Evolutionary conservation across 495 filamentous ascomycete species (phyloP), one percentile per base, ranked within the genome.

Genomic region (Aspergillus bridgeri): DNA sequence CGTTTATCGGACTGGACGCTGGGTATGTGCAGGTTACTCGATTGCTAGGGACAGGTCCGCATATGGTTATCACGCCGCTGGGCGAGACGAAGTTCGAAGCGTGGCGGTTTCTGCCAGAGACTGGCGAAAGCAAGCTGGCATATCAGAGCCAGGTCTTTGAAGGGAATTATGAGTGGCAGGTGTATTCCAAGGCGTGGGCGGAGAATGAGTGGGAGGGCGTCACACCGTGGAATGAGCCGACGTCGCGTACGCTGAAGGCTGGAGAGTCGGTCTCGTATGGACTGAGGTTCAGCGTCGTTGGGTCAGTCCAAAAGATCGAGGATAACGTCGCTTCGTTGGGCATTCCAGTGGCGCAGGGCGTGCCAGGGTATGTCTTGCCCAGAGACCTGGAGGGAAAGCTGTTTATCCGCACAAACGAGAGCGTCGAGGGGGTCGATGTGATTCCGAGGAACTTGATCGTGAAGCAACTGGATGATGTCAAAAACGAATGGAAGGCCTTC

Each of bases 111-210:
- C 71, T 83, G 0, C 22, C 54, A 18, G 72, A 75, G 27, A 50
- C 63, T 3, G 59, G 49, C 5, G 54, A 67, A 22, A 49, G 43
- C 7, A 47, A 52, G 2, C 60, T 51, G 7, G 73, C 76, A 38
- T 83, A 81, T 61, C 57, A 62, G 21, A 79, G 72, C 52, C 78
- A 81, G 51, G 78, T 73, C 0, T 83, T 78, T 48, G 79, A 83
- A 58, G 79, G 79, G 0, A 72, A 77, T 56, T 83, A 82, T 51
- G 77, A 79, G 58, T 83, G 76, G 75, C 76, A 81, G 55, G 69
- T 75, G 2, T 68, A 77, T 47, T 75, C 67, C 20, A 65, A 69
- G 27, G 79, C 77, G 1, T 81, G 73, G 59, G 79, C 78, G 0
- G 72, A 80, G 55, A 73, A 71, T 0, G 78, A 83, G 58, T 83